These are phyloP conservation scores for Artomyces pyxidatus DNA, from an alignment of 768 basidiomycete species.

Conservation along the genomic window DNA sequence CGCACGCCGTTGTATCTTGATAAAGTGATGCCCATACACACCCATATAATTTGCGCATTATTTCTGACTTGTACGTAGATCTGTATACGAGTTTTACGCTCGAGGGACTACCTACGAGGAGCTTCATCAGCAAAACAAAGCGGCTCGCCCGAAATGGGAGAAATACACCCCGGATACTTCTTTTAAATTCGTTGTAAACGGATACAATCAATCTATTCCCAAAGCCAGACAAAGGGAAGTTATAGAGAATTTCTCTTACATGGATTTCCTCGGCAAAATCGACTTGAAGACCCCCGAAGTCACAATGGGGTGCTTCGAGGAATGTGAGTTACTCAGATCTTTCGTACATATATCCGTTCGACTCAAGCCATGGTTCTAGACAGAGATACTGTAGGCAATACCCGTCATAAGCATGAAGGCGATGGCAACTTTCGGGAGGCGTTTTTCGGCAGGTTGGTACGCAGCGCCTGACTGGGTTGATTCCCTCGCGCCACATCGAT, in stretches of 20 bases:
- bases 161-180: conserved; percentile 57
- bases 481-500: neutral
- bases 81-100: conserved; percentile 72
- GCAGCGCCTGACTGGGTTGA: conserved; percentile 26
- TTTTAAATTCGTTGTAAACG: conserved; percentile 74
- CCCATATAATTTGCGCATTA: neutral
- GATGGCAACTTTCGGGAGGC: conserved; percentile 63
- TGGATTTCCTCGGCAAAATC: conserved; percentile 76
- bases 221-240: conserved; percentile 54
- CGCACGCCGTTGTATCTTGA: conserved; percentile 68
- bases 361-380: conserved; percentile 28
- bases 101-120: conserved; percentile 61
- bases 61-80: conserved; percentile 34
- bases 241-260: conserved; percentile 78
- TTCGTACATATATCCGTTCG: conserved; percentile 20
- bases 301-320: conserved; percentile 70
- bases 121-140: conserved; percentile 50
- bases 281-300: conserved; percentile 76
- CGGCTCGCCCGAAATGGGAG: conserved; percentile 42
- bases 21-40: conserved; percentile 48
- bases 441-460: conserved; percentile 85
- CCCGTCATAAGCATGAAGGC: conserved; percentile 43
- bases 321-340: conserved; percentile 48
- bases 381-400: conserved; percentile 36
- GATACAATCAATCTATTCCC: conserved; percentile 68